Base-by-base conservation (phyloP, 1,139 yeast species). In the Debaryomyces sp. region DNA sequence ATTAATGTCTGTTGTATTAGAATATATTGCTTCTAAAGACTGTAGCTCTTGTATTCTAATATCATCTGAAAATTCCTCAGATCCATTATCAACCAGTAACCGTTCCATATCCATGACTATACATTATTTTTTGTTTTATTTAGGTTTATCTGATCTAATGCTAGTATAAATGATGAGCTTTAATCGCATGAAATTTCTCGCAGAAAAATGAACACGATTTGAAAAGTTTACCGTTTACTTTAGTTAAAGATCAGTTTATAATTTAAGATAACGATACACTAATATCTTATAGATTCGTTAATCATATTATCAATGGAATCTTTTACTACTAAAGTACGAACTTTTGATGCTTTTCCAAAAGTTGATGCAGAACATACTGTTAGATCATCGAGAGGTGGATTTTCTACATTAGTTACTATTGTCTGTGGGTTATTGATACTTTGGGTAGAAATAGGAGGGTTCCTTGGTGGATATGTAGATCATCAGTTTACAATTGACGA, bases 311-410 rank as follows among this genome's bases (percentile, higher is more conserved):
- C 38, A 35, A 75, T 75, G 79, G 78, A 74, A 38, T 45, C 70
- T 6, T 66, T 75, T 51, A 56, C 76, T 22, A 66, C 56, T 38
- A 65, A 55, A 52, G 82, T 87, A 45, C 75, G 81, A 58, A 78
- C 91, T 7, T 89, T 90, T 66, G 97, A 90, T 73, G 97, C 97
- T 32, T 90, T 90, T 60, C 92, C 98, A 18, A 92, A 92, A 67
- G 89, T 90, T 24, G 86, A 87, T 47, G 80, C 90, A 6, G 80
- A 87, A 52, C 92, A 89, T 59, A 80, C 87, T 38, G 86, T 87
- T 44, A 71, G 89, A 54, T 87, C 96, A 1, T 73, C 81, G 35
- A 75, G 94, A 53, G 96, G 96, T 26, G 94, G 96, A 3, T 63
- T 82, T 22, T 81, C 92, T n/a, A 85, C 96, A 0, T 57, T 90